Evolutionary conservation across 306 rosid genomes (phyloP).

Genomic region (Quercus dentata): DNA sequence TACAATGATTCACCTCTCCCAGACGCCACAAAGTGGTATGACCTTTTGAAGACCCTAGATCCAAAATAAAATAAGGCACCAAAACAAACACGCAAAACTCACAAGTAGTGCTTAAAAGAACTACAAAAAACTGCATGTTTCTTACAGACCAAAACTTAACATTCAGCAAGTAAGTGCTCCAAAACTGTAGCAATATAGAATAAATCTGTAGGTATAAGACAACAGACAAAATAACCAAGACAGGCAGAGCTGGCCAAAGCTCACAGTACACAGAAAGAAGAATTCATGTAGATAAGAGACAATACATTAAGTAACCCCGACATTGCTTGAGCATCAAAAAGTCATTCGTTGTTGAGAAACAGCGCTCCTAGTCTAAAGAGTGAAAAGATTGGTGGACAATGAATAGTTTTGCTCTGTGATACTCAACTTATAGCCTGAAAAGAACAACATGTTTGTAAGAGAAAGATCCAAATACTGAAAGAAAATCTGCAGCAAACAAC

Average conservation of each 20-base stretch:
- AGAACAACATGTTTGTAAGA: slow-evolving; percentile 25
- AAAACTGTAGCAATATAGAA: neutral
- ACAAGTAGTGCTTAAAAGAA: neutral
- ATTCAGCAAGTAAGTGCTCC: slow-evolving; percentile 9
- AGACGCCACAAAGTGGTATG: too few species aligned
- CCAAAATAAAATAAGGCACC: neutral
- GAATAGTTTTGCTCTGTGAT: slow-evolving; percentile 31
- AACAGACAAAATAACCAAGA: neutral
- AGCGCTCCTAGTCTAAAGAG: slow-evolving; percentile 21
- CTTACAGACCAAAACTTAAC: neutral
- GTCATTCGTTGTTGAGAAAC: slow-evolving; percentile 29
- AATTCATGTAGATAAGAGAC: slow-evolving; percentile 15
- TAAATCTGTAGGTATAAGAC: neutral
- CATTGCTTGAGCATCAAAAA: slow-evolving; percentile 47
- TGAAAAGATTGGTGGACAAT: slow-evolving; percentile 25
- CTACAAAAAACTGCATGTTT: neutral
- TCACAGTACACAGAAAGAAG: neutral
- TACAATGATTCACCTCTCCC: neutral
- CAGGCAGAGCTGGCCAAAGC: neutral
- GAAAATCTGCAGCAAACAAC: slow-evolving; percentile 8
- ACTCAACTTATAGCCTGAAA: slow-evolving; percentile 43
- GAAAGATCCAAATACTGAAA: slow-evolving; percentile 15
- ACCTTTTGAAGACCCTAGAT: too few species aligned
- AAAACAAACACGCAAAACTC: neutral
- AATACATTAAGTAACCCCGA: slow-evolving; percentile 61